Percentiles rank a stretch among this genome's conserved stretches.
phyloP scores from a whole-genome alignment of 352 stramenopile species.

The Phytopythium litorale region DNA sequence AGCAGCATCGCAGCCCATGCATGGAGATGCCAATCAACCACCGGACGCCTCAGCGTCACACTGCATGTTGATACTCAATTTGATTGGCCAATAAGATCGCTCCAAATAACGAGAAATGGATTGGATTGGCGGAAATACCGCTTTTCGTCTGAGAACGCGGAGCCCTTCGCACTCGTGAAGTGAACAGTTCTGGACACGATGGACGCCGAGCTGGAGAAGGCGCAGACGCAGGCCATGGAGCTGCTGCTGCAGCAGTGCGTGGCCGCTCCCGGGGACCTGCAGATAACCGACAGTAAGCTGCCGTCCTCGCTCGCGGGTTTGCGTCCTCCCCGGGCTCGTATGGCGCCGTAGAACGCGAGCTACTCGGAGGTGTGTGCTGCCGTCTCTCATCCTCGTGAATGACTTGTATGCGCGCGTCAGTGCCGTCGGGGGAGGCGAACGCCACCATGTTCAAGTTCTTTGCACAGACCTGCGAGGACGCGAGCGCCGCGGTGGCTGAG shows the following conservation, averaged over 20 bases:
- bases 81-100: background rate
- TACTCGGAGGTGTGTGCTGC: background rate
- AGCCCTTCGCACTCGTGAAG: background rate
- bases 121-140: background rate
- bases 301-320: background rate
- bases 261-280: slow-evolving; percentile 2
- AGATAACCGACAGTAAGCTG: background rate
- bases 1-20: background rate
- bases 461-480: slow-evolving; percentile 60
- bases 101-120: background rate
- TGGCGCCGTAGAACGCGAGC: background rate
- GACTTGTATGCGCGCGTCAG: background rate
- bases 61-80: background rate
- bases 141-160: background rate
- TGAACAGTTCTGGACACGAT: slow-evolving; percentile 3
- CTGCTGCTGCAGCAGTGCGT: slow-evolving; percentile 53
- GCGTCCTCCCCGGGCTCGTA: background rate
- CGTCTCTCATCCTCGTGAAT: background rate
- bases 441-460: slow-evolving; percentile 64
- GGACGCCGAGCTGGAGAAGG: slow-evolving; percentile 38
- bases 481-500: slow-evolving; percentile 42
- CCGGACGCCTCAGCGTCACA: background rate
- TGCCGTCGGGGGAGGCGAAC: slow-evolving; percentile 16
- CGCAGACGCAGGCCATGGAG: slow-evolving; percentile 54
- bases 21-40: background rate